Percentiles rank a stretch among this genome's conserved stretches.
Conservation (phyloP, 192 early-diverging fungal genomes). For the Piromyces sp. region DNA sequence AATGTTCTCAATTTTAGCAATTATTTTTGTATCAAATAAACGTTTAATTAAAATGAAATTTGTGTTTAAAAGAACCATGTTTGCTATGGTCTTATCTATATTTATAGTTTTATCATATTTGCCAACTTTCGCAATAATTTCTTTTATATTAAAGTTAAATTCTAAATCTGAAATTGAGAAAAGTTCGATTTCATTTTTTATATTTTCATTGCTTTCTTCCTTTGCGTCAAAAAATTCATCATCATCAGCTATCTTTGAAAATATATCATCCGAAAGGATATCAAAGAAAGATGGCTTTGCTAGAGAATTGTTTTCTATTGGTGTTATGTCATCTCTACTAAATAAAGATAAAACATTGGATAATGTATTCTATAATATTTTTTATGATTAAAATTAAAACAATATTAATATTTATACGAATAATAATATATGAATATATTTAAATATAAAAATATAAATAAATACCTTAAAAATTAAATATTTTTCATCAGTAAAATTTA, state of each 20-base stretch:
- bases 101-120: constrained; percentile 25
- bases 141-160: constrained; percentile 48
- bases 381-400: too few species aligned
- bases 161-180: constrained; percentile 8
- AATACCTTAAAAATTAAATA: not conserved
- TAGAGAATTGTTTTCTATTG: constrained; percentile 7
- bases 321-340: constrained; percentile 4
- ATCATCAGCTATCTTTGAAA: constrained; percentile 12
- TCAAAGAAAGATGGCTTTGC: constrained; percentile 11
- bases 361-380: not conserved
- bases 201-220: constrained; percentile 18
- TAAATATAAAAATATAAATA: too few species aligned
- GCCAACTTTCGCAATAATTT: constrained; percentile 45
- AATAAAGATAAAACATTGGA: not conserved
- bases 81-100: constrained; percentile 35
- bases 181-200: constrained; percentile 8
- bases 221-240: constrained; percentile 35
- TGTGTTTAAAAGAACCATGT: constrained; percentile 52
- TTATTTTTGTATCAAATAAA: constrained; percentile 54
- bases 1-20: constrained; percentile 59
- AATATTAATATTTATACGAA: too few species aligned
- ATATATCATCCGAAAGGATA: not conserved
- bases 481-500: not conserved
- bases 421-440: too few species aligned
- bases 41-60: constrained; percentile 47